These are phyloP conservation scores for Sonneratia caseolaris DNA, from an alignment of 345 rosid species.

Conservation along the genomic window DNA sequence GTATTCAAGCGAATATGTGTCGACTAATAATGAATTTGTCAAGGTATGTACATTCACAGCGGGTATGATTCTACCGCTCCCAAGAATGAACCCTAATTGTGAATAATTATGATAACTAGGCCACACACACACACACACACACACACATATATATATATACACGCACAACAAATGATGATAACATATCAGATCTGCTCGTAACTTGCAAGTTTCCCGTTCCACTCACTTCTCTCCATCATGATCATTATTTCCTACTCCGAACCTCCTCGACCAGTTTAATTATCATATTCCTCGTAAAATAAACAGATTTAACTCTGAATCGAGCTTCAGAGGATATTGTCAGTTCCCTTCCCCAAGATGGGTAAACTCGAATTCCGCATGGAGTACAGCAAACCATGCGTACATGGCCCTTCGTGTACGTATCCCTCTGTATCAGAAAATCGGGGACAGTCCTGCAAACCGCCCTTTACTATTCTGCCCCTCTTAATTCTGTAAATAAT, in stretches of 20 bases:
- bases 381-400: too few species aligned
- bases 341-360: too few species aligned
- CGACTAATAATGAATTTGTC: too few species aligned
- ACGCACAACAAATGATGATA: not conserved
- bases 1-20: too few species aligned
- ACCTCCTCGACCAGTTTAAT: not conserved
- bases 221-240: constrained; percentile 19
- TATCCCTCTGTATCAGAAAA: too few species aligned
- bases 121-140: too few species aligned
- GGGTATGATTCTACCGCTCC: too few species aligned
- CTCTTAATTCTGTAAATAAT: not conserved
- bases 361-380: too few species aligned
- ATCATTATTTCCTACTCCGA: constrained; percentile 4
- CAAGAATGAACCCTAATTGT: not conserved
- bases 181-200: constrained; percentile 22
- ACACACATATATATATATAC: not conserved
- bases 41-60: too few species aligned
- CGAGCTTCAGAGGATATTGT: too few species aligned
- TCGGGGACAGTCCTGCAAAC: not conserved
- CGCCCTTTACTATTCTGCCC: not conserved
- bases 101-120: not conserved
- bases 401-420: too few species aligned
- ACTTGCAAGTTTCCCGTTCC: constrained; percentile 25
- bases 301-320: too few species aligned
- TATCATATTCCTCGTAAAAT: not conserved